Evolutionary conservation across 2,329 filamentous ascomycete species (phyloP).

Genomic region (Pseudogymnoascus sp.): DNA sequence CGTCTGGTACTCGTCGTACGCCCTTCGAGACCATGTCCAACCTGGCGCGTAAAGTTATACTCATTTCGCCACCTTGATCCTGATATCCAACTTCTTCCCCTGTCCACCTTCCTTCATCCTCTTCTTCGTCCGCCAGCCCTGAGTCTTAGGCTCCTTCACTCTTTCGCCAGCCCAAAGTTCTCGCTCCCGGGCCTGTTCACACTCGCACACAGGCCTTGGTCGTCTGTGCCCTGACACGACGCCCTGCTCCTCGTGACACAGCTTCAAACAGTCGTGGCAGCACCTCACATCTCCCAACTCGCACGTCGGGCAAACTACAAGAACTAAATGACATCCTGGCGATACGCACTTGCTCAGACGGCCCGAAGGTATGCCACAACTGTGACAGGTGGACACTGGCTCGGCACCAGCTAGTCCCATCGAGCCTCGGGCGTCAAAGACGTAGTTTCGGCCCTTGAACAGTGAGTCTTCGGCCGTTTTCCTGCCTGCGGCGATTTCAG

Average conservation of each 20-base stretch:
- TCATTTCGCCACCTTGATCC: neutral
- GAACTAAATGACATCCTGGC: slow-evolving; percentile 26
- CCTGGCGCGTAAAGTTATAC: neutral
- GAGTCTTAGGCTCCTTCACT: slow-evolving; percentile 15
- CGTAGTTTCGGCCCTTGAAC: slow-evolving; percentile 29
- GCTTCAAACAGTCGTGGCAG: slow-evolving; percentile 23
- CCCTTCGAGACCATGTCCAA: neutral
- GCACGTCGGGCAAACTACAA: slow-evolving; percentile 27
- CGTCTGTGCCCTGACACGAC: neutral
- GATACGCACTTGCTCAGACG: slow-evolving; percentile 27
- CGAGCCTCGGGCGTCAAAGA: slow-evolving; percentile 30
- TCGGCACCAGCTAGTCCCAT: slow-evolving; percentile 18
- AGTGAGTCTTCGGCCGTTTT: slow-evolving; percentile 23
- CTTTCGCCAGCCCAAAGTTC: slow-evolving; percentile 24
- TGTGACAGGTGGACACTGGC: slow-evolving; percentile 27
- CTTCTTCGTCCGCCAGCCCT: slow-evolving; percentile 16
- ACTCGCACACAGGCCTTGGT: slow-evolving; percentile 23
- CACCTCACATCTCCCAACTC: slow-evolving; percentile 23
- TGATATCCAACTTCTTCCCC: neutral
- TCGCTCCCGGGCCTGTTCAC: slow-evolving; percentile 25
- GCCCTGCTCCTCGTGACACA: slow-evolving; percentile 14
- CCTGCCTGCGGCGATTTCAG: slow-evolving; percentile 24
- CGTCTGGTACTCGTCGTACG: neutral
- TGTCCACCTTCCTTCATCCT: neutral
- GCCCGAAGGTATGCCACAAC: slow-evolving; percentile 20